These are phyloP conservation scores for Clarireedia hainanense DNA, from an alignment of 2,329 filamentous ascomycete genomes.

Conservation along the genomic window DNA sequence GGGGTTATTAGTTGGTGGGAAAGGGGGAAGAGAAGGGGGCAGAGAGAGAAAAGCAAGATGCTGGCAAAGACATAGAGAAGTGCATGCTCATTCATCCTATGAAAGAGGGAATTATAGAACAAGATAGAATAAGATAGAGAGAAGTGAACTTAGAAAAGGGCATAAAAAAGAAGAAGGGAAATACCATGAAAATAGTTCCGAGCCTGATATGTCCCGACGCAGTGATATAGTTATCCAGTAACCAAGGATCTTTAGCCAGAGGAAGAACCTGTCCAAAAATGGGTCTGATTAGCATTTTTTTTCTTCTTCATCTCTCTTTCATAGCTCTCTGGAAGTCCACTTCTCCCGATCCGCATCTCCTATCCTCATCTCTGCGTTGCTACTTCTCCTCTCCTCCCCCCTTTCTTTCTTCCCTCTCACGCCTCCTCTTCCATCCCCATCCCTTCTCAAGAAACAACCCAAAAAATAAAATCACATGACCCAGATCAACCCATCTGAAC, in stretches of 20 bases:
- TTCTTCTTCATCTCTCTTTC: neutral
- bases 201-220: conserved; percentile 57
- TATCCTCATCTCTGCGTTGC: neutral
- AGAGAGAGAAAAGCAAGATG: too few relatives aligned
- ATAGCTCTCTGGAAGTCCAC: neutral
- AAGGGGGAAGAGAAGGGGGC: too few relatives aligned
- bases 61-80: too few relatives aligned
- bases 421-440: conserved; percentile 7
- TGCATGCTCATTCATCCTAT: too few relatives aligned
- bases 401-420: neutral
- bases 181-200: conserved; percentile 43
- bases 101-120: too few relatives aligned
- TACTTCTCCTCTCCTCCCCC: neutral
- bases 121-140: too few relatives aligned
- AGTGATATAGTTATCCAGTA: conserved; percentile 64
- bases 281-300: neutral
- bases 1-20: too few relatives aligned
- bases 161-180: neutral
- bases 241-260: conserved; percentile 60
- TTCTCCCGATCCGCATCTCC: too few relatives aligned
- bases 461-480: neutral
- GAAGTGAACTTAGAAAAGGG: too few relatives aligned
- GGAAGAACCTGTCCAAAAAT: conserved; percentile 44
- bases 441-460: neutral
- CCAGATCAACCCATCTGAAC: conserved; percentile 24